Percentiles rank a stretch among this genome's conserved stretches.
phyloP scores from a whole-genome alignment of 2,329 filamentous ascomycete genomes.

The Colletotrichum destructivum region DNA sequence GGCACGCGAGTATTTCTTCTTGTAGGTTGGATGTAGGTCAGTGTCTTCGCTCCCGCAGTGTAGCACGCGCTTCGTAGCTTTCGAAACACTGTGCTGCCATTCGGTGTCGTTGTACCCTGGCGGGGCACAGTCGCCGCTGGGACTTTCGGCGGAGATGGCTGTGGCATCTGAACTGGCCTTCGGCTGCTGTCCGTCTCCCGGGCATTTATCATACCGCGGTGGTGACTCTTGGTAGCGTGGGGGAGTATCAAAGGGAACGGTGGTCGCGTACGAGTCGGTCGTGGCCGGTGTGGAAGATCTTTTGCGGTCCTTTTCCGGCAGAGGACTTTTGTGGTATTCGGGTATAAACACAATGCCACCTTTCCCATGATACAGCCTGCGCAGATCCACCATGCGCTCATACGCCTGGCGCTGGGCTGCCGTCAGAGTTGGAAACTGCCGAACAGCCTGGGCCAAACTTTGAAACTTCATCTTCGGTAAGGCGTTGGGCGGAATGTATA shows the following conservation, averaged over 20 bases:
- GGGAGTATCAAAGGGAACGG: conserved; percentile 11
- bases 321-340: background rate
- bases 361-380: conserved; percentile 24
- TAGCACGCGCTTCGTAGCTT: background rate
- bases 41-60: background rate
- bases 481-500: conserved; percentile 14
- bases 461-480: background rate
- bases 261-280: conserved; percentile 7
- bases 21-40: background rate
- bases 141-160: background rate
- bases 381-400: conserved; percentile 18
- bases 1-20: conserved; percentile 5
- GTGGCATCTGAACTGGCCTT: background rate
- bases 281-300: background rate
- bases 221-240: conserved; percentile 15
- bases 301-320: background rate
- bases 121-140: background rate
- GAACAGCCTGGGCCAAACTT: conserved; percentile 1
- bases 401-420: conserved; percentile 15
- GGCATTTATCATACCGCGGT: conserved; percentile 11
- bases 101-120: conserved; percentile 8
- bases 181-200: background rate
- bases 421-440: conserved; percentile 8
- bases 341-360: conserved; percentile 4
- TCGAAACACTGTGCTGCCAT: background rate